Percentiles rank a stretch among this genome's conserved stretches.
These are phyloP conservation scores for Clonostachys rhizophaga DNA, from an alignment of 2,329 filamentous ascomycete genomes.

Conservation along the genomic window DNA sequence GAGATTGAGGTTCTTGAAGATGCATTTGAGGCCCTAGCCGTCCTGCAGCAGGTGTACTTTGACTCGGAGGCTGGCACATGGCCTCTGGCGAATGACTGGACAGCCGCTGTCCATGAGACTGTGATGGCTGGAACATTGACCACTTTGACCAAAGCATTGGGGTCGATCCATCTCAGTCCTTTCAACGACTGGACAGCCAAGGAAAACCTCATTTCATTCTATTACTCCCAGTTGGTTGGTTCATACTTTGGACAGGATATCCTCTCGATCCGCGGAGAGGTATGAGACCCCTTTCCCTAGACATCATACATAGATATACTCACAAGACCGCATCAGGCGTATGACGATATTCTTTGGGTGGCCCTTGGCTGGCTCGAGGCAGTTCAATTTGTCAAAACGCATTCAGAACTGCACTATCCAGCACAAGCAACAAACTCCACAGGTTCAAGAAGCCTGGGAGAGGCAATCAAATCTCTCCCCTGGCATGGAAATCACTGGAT, in stretches of 20 bases:
- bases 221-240: slow-evolving; percentile 70
- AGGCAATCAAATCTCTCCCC: slow-evolving; percentile 31
- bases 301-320: background rate
- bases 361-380: slow-evolving; percentile 86
- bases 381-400: slow-evolving; percentile 69
- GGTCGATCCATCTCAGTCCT: slow-evolving; percentile 21
- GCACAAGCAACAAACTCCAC: slow-evolving; percentile 11
- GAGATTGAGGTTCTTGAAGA: slow-evolving; percentile 29
- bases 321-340: slow-evolving; percentile 51
- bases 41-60: slow-evolving; percentile 78
- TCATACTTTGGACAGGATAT: slow-evolving; percentile 88
- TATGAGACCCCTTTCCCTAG: slow-evolving; percentile 5
- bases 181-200: slow-evolving; percentile 43
- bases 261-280: slow-evolving; percentile 62
- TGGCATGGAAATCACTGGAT: slow-evolving; percentile 80
- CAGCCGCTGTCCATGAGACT: slow-evolving; percentile 77
- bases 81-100: slow-evolving; percentile 90
- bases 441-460: slow-evolving; percentile 7
- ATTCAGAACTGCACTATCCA: slow-evolving; percentile 59
- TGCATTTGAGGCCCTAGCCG: slow-evolving; percentile 60
- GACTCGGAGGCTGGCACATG: slow-evolving; percentile 73
- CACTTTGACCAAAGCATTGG: slow-evolving; percentile 61
- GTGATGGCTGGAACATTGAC: slow-evolving; percentile 69
- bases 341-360: slow-evolving; percentile 94
- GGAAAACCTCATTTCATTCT: slow-evolving; percentile 77